Evolutionary conservation across 2,329 filamentous ascomycete genomes (phyloP), one percentile per base, ranked within the genome.

Genomic region (Myriangium duriaei): DNA sequence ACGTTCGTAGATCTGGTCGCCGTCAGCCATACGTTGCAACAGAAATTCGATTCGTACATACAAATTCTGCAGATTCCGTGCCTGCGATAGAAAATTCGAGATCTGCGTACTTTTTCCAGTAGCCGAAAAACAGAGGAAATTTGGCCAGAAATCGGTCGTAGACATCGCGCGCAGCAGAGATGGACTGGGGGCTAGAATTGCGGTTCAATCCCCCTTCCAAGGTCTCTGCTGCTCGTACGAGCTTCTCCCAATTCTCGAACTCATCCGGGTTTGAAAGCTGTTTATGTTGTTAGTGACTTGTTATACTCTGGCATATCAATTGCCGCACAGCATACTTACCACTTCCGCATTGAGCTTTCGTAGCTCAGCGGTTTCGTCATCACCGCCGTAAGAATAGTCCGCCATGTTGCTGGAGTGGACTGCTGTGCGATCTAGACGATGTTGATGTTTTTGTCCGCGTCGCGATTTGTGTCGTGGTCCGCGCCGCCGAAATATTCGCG

Each of bases 71-170:
- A 30, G 88, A 88, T 66, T 98, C 91, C 4, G 91, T 92, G 12
- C 91, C 91, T 4, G 86, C 86, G 47, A 98, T 94, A 35, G 86
- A 86, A 64, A 98, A 98, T 56, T 98, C 91, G 46, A 93, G 71
- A 53, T 96, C 88, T 54, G 91, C 91, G 70, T 96, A 98, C 59
- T 95, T 96, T 68, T 96, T 96, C 91, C 91, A 98, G 66, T 96
- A 98, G 37, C 88, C 91, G 53, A 96, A 98, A 28, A 96, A 75
- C 9, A 96, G 72, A 2, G 91, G 91, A 48, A 95, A 98, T 56
- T 94, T 95, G 44, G 83, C 75, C 14, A 98, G 79, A 55, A 98
- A 92, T 33, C 81, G 76, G 58, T 98, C 87, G 65, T 93, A 96
- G 45, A 83, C 76, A 58, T 83, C 77, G 60, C 91, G 81, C 40